Evolutionary conservation across 768 basidiomycete species (phyloP).

Genomic region (Neoboletus magnificus): DNA sequence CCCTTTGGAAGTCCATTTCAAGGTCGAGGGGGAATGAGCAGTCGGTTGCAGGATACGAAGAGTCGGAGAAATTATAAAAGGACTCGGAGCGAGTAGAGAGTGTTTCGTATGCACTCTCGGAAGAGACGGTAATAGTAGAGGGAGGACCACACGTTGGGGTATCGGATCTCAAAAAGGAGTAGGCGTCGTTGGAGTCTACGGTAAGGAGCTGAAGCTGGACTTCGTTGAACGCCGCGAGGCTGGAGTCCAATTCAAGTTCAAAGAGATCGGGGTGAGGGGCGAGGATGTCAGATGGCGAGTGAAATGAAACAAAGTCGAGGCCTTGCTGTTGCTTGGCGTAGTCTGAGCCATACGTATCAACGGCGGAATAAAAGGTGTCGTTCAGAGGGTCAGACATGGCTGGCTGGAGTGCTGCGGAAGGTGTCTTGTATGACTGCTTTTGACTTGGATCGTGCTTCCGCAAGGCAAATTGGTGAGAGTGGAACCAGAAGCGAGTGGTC

Average conservation of each 20-base stretch:
- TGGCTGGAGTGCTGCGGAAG: conserved; percentile 26
- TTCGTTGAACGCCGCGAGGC: conserved; percentile 65
- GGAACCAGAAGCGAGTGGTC: neutral
- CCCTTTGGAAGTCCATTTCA: conserved; percentile 68
- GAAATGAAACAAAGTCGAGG: conserved; percentile 68
- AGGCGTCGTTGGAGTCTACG: conserved; percentile 63
- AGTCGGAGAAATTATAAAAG: conserved; percentile 61
- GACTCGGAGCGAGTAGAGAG: conserved; percentile 67
- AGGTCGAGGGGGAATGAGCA: conserved; percentile 63
- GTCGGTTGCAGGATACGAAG: conserved; percentile 46
- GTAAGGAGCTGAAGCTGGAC: conserved; percentile 58
- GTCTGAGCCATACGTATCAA: conserved; percentile 35
- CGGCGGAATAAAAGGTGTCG: conserved; percentile 33
- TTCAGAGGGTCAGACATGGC: conserved; percentile 32
- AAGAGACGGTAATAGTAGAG: conserved; percentile 75
- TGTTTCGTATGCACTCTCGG: conserved; percentile 72
- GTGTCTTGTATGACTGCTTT: conserved; percentile 14
- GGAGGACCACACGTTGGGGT: conserved; percentile 67
- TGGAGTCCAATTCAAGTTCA: conserved; percentile 76
- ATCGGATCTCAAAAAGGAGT: conserved; percentile 60
- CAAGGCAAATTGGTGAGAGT: conserved; percentile 2
- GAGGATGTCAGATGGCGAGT: conserved; percentile 64
- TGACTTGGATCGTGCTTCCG: conserved; percentile 15
- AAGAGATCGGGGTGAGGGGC: conserved; percentile 81
- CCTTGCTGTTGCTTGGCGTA: conserved; percentile 41